Conservation (phyloP, 495 filamentous ascomycete species). For the Penicillium odoratum region DNA sequence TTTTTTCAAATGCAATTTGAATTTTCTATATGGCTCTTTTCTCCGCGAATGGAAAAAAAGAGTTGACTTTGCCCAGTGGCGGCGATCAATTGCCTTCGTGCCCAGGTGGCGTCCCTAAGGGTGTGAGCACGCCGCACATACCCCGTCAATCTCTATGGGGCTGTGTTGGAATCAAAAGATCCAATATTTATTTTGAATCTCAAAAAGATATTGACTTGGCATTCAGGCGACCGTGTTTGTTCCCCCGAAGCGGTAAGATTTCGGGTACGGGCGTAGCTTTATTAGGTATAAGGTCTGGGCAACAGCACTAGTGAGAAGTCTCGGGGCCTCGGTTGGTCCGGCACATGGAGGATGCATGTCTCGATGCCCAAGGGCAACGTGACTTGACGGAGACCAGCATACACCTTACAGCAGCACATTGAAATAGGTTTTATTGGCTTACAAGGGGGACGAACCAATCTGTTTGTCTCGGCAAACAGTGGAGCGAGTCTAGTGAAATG, state of each 20-base stretch:
- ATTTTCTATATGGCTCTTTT: neutral
- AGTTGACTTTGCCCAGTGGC: neutral
- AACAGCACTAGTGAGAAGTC: no score
- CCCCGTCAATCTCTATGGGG: neutral
- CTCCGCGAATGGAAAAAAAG: neutral
- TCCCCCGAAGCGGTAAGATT: neutral
- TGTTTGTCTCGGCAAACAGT: neutral
- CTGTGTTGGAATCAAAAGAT: neutral
- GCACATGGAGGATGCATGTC: conserved; percentile 3
- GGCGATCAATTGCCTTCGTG: neutral
- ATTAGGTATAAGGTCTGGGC: conserved; percentile 1
- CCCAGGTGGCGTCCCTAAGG: conserved; percentile 1
- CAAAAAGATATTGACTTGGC: neutral
- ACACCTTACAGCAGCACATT: neutral
- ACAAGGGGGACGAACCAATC: neutral
- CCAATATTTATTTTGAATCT: no score
- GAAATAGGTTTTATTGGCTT: neutral
- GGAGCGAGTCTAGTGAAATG: neutral
- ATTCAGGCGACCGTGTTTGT: conserved; percentile 1
- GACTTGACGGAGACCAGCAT: neutral
- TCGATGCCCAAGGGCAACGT: conserved; percentile 3
- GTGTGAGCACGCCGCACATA: conserved; percentile 4
- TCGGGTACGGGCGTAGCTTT: neutral
- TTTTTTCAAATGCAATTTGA: neutral
- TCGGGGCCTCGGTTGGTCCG: neutral